Base-by-base conservation (phyloP, 768 basidiomycete genomes). In the Tulasnella sp. region DNA sequence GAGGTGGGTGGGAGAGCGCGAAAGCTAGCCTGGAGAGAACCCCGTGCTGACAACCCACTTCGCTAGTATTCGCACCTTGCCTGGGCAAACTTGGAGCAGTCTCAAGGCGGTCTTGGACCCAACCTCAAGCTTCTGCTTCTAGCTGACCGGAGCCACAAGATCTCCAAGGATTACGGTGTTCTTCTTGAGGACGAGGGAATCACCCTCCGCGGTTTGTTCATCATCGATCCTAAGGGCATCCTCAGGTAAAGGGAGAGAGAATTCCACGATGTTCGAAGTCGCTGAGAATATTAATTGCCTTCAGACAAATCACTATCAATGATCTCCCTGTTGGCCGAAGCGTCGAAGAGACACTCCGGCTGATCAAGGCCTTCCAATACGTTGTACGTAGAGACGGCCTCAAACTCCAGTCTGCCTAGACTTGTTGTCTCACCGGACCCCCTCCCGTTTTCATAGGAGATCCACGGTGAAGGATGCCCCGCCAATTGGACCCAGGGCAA, bases 251-350 rank as follows among this genome's bases (percentile, higher is more conserved):
- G 16, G 12, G 8, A 66, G 7, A 6, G 9, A 12, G n/a, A 35
- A 22, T 6, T 42, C 12, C 19, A 41, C 74, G 73, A 17, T 69
- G 72, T 34, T 75, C 75, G 22, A 12, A 2, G 35, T 35, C 8
- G 42, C 69, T 73, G n/a, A 69, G 22, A 9, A 34, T 14, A 6
- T 39, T 29, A 36, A 14, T 16, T 32, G 12, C 4, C 11, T 29
- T 34, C 52, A 90, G 90, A 74, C 90, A 92, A 83, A 89, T 91
- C 76, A 93, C 92, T 70, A 83, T 96, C 74, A 96, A 96, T 78
- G 95, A 97, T 80, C 86, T 95, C 44, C 92, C 94, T 16, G 94
- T 96, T 65, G 95, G 95, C n/a, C 91, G 95, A 69, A 94, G 92
- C 2, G 94, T 96, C 69, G 94, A 94, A 41, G 95, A 97, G 83